These are phyloP conservation scores for Lantana camara DNA, from an alignment of 257 asterid genomes.

Conservation along the genomic window DNA sequence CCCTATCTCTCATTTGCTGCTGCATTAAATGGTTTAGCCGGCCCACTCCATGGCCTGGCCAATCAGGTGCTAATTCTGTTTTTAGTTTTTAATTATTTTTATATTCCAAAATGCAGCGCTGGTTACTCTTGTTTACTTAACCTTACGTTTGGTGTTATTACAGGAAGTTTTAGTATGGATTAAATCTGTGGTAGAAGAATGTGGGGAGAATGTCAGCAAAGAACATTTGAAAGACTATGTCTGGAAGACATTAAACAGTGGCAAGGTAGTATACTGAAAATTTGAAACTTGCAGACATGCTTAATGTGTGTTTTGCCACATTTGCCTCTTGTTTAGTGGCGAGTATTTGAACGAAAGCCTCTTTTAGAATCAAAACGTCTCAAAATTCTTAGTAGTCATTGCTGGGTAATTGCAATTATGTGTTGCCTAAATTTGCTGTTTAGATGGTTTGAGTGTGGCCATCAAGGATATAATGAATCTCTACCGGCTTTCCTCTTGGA, in stretches of 20 bases:
- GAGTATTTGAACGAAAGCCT: not conserved
- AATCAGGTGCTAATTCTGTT: conserved; percentile 70
- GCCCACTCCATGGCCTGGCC: conserved; percentile 99
- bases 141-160: conserved; percentile 18
- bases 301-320: not conserved
- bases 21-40: conserved; percentile 97
- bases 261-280: conserved; percentile 56
- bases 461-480: not conserved
- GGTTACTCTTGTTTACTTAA: too few species aligned
- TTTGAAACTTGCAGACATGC: not conserved
- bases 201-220: conserved; percentile 90
- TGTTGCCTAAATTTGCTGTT: not conserved
- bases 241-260: conserved; percentile 96
- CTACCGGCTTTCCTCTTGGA: not conserved
- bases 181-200: conserved; percentile 89
- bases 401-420: not conserved
- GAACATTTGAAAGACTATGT: conserved; percentile 81
- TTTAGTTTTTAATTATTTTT: conserved; percentile 16
- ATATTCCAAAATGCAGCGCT: not conserved
- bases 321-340: conserved; percentile 17
- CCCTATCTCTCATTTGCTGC: conserved; percentile 99
- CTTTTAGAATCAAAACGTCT: not conserved
- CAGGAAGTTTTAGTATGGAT: conserved; percentile 98
- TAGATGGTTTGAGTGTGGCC: not conserved
- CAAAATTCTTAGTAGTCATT: not conserved